These are phyloP conservation scores for Pharus latifolius DNA, from an alignment of 176 grass and related monocot genomes.

Conservation along the genomic window DNA sequence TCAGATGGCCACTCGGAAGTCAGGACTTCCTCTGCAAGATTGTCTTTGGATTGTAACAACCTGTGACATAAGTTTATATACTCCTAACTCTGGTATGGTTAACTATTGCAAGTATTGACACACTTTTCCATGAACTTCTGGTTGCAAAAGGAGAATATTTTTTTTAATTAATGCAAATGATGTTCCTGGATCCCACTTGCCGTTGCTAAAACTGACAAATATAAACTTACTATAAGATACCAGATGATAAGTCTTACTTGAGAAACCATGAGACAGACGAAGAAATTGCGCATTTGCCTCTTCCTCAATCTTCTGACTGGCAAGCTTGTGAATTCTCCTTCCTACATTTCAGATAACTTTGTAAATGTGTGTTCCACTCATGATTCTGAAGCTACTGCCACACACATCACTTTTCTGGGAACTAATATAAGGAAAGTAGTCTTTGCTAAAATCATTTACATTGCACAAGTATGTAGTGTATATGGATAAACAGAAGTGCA, in stretches of 20 bases:
- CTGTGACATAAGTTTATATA: no score
- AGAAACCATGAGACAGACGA: constrained; percentile 90
- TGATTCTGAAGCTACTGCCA: background rate
- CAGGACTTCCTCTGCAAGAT: no score
- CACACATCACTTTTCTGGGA: background rate
- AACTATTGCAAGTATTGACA: no score
- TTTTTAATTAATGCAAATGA: no score
- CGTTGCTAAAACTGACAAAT: background rate
- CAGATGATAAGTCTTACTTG: constrained; percentile 50
- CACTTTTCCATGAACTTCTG: background rate
- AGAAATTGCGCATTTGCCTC: constrained; percentile 92
- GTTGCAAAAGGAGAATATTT: no score
- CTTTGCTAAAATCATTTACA: background rate
- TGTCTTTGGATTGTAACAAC: no score
- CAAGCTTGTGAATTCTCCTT: constrained; percentile 70
- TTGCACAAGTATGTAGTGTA: background rate
- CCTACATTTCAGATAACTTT: constrained; percentile 44
- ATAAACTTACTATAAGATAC: background rate
- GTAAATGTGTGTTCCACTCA: background rate
- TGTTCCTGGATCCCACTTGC: background rate
- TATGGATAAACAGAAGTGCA: background rate
- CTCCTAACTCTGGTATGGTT: no score
- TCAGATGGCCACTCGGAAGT: no score
- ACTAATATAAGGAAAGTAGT: background rate
- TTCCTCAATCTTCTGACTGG: constrained; percentile 80